phyloP scores from a whole-genome alignment of 2,329 filamentous ascomycete species.

The Zymoseptoria crescenta region DNA sequence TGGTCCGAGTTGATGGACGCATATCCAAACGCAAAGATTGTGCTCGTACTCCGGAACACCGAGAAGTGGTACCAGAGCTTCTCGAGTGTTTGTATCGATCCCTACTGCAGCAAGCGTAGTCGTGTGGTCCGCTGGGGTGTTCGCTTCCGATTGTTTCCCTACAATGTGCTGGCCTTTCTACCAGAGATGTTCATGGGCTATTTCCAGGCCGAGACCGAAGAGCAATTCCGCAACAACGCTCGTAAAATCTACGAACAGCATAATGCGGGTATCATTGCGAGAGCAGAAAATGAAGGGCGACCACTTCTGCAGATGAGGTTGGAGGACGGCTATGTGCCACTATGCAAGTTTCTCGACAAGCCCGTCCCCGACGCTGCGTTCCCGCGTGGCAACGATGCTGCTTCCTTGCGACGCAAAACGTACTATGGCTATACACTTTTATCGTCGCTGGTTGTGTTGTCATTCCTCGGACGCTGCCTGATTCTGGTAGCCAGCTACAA shows the following conservation, averaged over 20 bases:
- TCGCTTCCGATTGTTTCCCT: not conserved
- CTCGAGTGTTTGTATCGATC: not conserved
- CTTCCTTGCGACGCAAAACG: conserved; percentile 2
- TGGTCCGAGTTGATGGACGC: conserved; percentile 21
- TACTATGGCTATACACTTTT: not conserved
- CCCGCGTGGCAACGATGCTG: conserved; percentile 3
- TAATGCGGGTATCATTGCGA: not conserved
- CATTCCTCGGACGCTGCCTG: not conserved
- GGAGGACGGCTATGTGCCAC: conserved; percentile 5
- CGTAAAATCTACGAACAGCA: not conserved
- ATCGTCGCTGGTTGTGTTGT: not conserved
- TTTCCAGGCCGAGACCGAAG: not conserved
- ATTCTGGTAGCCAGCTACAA: not conserved
- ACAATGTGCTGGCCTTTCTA: not conserved
- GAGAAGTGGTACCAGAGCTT: conserved; percentile 20
- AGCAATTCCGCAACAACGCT: not conserved
- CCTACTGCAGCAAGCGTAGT: not conserved
- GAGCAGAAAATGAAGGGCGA: not conserved
- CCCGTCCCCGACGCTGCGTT: conserved; percentile 3
- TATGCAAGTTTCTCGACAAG: conserved; percentile 6
- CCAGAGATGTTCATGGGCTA: not conserved
- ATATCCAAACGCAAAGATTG: conserved; percentile 24
- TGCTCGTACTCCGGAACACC: conserved; percentile 19
- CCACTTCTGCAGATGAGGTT: conserved; percentile 1
- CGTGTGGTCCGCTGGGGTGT: not conserved